These are phyloP conservation scores for Diaporthe ilicicola DNA, from an alignment of 2,329 filamentous ascomycete genomes.

Conservation along the genomic window DNA sequence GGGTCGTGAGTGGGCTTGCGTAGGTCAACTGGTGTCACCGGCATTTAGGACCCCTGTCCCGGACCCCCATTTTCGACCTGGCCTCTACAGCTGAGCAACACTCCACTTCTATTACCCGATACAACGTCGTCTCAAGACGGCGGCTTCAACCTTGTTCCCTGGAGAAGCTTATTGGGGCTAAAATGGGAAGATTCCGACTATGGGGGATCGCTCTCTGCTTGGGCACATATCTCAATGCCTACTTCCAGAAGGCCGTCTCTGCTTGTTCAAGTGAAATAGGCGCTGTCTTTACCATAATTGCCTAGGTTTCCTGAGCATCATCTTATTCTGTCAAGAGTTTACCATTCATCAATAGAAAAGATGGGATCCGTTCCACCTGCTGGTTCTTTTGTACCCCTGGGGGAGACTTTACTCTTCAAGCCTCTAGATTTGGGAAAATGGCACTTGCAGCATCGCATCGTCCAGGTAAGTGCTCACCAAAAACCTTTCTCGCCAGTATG, in stretches of 20 bases:
- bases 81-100: neutral
- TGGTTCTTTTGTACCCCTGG: constrained; percentile 31
- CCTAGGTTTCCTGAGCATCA: neutral
- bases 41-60: neutral
- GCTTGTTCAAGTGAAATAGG: neutral
- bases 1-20: too few relatives aligned
- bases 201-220: neutral
- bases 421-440: constrained; percentile 45
- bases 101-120: neutral
- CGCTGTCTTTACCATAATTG: neutral
- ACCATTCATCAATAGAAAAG: neutral
- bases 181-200: neutral
- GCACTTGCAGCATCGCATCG: constrained; percentile 46
- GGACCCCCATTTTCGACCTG: constrained; percentile 26
- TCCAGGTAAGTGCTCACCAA: constrained; percentile 40
- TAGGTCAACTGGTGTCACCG: neutral
- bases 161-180: neutral
- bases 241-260: neutral
- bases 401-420: constrained; percentile 44
- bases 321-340: too few relatives aligned
- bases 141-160: neutral
- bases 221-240: constrained; percentile 2
- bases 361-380: constrained; percentile 28
- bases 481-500: too few relatives aligned
- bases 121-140: neutral